Evolutionary conservation across 495 filamentous ascomycete species (phyloP).

Genomic region (Daldinia grandis): DNA sequence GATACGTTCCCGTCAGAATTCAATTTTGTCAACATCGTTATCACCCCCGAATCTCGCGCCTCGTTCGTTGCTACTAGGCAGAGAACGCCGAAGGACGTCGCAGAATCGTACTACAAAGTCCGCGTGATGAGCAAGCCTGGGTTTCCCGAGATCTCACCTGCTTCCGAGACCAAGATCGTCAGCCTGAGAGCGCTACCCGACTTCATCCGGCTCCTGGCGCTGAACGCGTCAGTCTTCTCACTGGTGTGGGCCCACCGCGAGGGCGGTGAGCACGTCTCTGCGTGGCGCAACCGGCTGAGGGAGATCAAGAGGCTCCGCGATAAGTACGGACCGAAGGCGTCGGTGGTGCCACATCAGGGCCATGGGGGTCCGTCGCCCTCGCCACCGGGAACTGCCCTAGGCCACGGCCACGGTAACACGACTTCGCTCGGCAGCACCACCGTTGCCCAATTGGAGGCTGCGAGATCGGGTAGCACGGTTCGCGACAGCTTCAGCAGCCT

Average conservation of each 20-base stretch:
- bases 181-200: slow-evolving; percentile 78
- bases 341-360: slow-evolving; percentile 30
- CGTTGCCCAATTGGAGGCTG: slow-evolving; percentile 41
- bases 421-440: not conserved
- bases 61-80: slow-evolving; percentile 65
- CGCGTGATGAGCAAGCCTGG: slow-evolving; percentile 82
- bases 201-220: slow-evolving; percentile 89
- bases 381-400: slow-evolving; percentile 52
- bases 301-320: slow-evolving; percentile 87
- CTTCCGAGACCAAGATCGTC: slow-evolving; percentile 85
- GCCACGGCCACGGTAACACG: slow-evolving; percentile 20
- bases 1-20: slow-evolving; percentile 93
- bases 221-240: slow-evolving; percentile 93
- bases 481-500: slow-evolving; percentile 61
- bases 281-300: slow-evolving; percentile 85
- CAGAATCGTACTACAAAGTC: slow-evolving; percentile 77
- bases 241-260: slow-evolving; percentile 83
- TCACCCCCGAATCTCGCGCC: slow-evolving; percentile 80
- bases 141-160: slow-evolving; percentile 90
- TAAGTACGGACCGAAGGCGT: slow-evolving; percentile 54
- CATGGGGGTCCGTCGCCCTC: slow-evolving; percentile 41
- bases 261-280: slow-evolving; percentile 84
- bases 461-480: slow-evolving; percentile 53
- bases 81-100: slow-evolving; percentile 45
- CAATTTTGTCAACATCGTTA: slow-evolving; percentile 95